These are phyloP conservation scores for Cystobasidium sp. DNA, from an alignment of 1,284 basidiomycete genomes.

Conservation along the genomic window DNA sequence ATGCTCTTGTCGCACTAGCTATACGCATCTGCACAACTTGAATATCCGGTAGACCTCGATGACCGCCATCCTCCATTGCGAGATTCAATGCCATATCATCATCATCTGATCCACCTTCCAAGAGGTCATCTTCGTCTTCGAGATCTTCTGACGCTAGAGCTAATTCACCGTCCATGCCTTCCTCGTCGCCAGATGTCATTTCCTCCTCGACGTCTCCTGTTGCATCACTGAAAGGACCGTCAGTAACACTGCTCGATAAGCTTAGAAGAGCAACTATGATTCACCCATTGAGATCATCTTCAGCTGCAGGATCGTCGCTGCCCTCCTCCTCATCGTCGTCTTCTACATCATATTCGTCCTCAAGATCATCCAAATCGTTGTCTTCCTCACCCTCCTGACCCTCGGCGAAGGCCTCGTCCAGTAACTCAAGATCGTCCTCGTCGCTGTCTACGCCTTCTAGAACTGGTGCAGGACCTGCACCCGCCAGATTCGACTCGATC, in stretches of 20 bases:
- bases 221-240: constrained; percentile 1
- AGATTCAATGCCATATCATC: constrained; percentile 76
- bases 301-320: constrained; percentile 20
- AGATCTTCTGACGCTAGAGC: constrained; percentile 48
- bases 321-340: constrained; percentile 52
- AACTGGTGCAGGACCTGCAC: constrained; percentile 42
- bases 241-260: neutral
- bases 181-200: constrained; percentile 47
- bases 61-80: constrained; percentile 74
- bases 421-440: constrained; percentile 50
- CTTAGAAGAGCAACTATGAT: too few species aligned
- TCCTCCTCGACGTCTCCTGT: constrained; percentile 49
- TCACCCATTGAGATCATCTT: neutral
- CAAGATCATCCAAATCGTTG: constrained; percentile 57
- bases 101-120: constrained; percentile 58
- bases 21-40: constrained; percentile 85
- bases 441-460: constrained; percentile 30
- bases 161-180: constrained; percentile 25
- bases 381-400: constrained; percentile 56
- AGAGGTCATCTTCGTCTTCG: constrained; percentile 46
- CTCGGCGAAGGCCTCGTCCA: constrained; percentile 56
- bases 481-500: constrained; percentile 47
- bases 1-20: constrained; percentile 80
- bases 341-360: constrained; percentile 59
- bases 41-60: constrained; percentile 66